A percentile compares a stretch with the other conserved stretches of the same genome.
These are phyloP conservation scores for Termitomyces sp. DNA, from an alignment of 768 basidiomycete genomes.

Conservation along the genomic window DNA sequence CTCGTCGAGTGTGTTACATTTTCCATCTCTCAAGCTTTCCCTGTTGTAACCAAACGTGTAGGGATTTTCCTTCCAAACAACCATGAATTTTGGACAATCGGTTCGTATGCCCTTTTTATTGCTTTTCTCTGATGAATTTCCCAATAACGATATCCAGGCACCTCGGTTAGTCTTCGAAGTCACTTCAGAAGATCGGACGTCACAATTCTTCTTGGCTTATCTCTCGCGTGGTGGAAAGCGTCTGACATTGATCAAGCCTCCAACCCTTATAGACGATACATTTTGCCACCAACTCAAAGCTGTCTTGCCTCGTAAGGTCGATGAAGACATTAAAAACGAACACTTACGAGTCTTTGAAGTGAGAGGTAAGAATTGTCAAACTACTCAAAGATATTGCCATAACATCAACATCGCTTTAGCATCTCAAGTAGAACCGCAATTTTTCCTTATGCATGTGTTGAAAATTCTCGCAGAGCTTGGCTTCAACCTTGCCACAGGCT, in stretches of 20 bases:
- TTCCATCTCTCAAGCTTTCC: slow-evolving; percentile 6
- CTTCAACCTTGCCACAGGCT: slow-evolving; percentile 63
- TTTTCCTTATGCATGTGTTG: slow-evolving; percentile 63
- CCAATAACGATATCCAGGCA: slow-evolving; percentile 25
- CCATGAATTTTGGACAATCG: slow-evolving; percentile 53
- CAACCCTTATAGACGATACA: slow-evolving; percentile 38
- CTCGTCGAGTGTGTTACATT: slow-evolving; percentile 46
- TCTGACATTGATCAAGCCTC: slow-evolving; percentile 47
- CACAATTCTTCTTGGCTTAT: slow-evolving; percentile 64
- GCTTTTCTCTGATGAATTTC: slow-evolving; percentile 5
- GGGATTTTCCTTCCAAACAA: slow-evolving; percentile 72
- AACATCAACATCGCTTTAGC: slow-evolving; percentile 24
- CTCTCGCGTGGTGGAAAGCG: slow-evolving; percentile 62
- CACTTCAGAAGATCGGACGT: slow-evolving; percentile 42
- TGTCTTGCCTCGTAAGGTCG: slow-evolving; percentile 34
- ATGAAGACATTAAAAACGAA: slow-evolving; percentile 45
- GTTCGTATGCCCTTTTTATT: slow-evolving; percentile 33
- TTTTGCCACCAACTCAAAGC: slow-evolving; percentile 38
- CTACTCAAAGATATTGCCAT: neutral
- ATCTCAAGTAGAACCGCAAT: slow-evolving; percentile 45
- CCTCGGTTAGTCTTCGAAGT: slow-evolving; percentile 71
- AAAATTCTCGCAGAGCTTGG: slow-evolving; percentile 56
- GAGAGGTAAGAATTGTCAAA: slow-evolving; percentile 28
- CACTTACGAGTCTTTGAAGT: slow-evolving; percentile 56
- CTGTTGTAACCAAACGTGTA: slow-evolving; percentile 25